Evolutionary conservation across 148 eudicot species (phyloP), one percentile per base, ranked within the genome.

Genomic region (Heliosperma pusillum): DNA sequence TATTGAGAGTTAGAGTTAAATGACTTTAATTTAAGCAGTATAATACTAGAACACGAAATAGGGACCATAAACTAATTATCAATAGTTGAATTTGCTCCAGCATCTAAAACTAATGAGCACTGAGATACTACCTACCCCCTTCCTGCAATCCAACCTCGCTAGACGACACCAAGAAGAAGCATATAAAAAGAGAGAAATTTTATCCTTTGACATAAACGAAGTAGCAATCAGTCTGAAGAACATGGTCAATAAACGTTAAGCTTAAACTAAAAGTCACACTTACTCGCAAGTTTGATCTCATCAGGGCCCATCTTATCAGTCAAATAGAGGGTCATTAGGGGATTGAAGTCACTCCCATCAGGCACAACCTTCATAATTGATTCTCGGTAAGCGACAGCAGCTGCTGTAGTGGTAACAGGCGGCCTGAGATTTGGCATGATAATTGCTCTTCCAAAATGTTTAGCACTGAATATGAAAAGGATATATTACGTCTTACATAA

Each of bases 341-440:
- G 99, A 80, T 83, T 82, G 80, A 95, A 95, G 74, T 83, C 83
- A 57, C 77, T 81, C 78, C 84, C 72, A 19, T 76, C 66, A 72
- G 93, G 97, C 84, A 92, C 60, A 7, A 84, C 89, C 80, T 90
- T 92, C 85, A 89, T 67, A 42, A 92, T 92, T 21, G 93, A 86
- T 29, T 90, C 90, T 47, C 84, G 86, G 77, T 95, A 92, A 75
- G 91, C 85, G 69, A 90, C 40, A 20, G 97, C 99, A 73, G 90
- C 91, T 74, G 86, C 89, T 40, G 99, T 86, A 36, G 92, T 89
- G 76, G 93, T 89, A 78, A 95, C 70, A 4, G 99, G 99, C 52
- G 99, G 97, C 77, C 87, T 92, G 77, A 95, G 79, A 86, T 92
- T 95, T 45, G 99, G 99, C 96, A 95, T 92, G 77, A 95, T 79